Evolutionary conservation across 495 filamentous ascomycete species (phyloP), one percentile per base, ranked within the genome.

Genomic region (Letharia columbiana): DNA sequence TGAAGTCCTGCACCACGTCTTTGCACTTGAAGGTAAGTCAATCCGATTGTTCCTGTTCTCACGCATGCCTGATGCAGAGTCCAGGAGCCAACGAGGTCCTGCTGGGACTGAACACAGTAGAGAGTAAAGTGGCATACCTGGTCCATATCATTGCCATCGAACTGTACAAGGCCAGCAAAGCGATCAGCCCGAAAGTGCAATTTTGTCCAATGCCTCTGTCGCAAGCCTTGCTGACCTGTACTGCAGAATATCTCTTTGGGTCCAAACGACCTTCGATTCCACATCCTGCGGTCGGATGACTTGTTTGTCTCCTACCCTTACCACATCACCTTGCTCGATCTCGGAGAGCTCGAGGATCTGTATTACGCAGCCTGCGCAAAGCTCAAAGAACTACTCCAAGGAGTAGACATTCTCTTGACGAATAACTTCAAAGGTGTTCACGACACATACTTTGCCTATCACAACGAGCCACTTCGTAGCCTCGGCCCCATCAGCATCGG

Each of bases 341-440:
- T 71, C 20, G 67, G 60, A 45, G 57, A 69, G n/a, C 61, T 71
- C 40, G 70, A 71, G 60, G 67, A 69, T 61, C 47, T 71, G 35
- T 71, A 71, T 42, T 69, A 69, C 63, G 70, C 70, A 11, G 31
- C 68, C 35, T 69, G 67, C 33, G 70, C 65, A 52, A 71, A 69
- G 57, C 52, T 69, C 65, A 71, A 71, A 47, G 68, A 69, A 5
- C 63, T 65, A 35, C 31, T 60, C 39, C 58, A 69, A 17, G 56
- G 56, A 33, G 50, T 67, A 45, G 54, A 65, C 18, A 67, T 67
- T 49, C 63, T 67, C 49, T 42, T 71, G 31, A 47, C 54, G 39
- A 69, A 69, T 18, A 60, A 57, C 42, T 71, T 71, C 68, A 69
- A 61, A 56, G 23, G 33, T 31, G 61, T 62, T 33, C 49, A 66